Base-by-base conservation (phyloP, 352 stramenopile species). In the Globisporangium recalcitrans region DNA sequence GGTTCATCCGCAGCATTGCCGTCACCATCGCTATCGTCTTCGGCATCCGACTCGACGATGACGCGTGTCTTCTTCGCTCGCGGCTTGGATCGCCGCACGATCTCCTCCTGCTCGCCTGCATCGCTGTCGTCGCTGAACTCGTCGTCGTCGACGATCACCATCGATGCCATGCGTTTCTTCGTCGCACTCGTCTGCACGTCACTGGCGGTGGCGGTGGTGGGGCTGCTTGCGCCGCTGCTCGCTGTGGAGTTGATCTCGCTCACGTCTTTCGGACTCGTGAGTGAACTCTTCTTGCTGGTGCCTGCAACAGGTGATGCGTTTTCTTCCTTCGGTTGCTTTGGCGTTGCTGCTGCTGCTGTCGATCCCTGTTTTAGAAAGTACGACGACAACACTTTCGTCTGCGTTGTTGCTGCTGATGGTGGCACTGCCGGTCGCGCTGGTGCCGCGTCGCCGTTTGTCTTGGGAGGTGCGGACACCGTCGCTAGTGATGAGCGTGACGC, bases 31-130 rank as follows among this genome's bases (percentile, higher is more conserved):
- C 74, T 70, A 14, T 72, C 57, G 9, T 70, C 60, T 8, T 82
- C 75, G 2, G 74, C 81, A 11, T 90, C 81, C 7, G 81, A 91
- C 44, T 91, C 81, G 21, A 88, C 67, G 65, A 91, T 91, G 1
- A 73, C 77, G 4, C 81, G 69, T 13, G 77, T 67, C 49, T 80
- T 78, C 68, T 88, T 87, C 10, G 58, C 64, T 19, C 72, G 70
- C 14, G 75, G 67, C 32, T 77, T 77, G 8, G 53, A 63, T 8
- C 36, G 36, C 5, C 75, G 74, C n/a, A 65, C 67, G 36, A 74
- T 40, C 14, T 73, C 61, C 8, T 85, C 74, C 4, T 88, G 75
- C 10, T 85, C 80, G 36, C 71, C 34, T 4, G 22, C 40, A 29
- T 75, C 71, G 64, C 71, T 71, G 11, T 70, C 64, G 16, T 67